Evolutionary conservation across 1,284 basidiomycete species (phyloP), one percentile per base, ranked within the genome.

Genomic region (Ceratobasidium sp.): DNA sequence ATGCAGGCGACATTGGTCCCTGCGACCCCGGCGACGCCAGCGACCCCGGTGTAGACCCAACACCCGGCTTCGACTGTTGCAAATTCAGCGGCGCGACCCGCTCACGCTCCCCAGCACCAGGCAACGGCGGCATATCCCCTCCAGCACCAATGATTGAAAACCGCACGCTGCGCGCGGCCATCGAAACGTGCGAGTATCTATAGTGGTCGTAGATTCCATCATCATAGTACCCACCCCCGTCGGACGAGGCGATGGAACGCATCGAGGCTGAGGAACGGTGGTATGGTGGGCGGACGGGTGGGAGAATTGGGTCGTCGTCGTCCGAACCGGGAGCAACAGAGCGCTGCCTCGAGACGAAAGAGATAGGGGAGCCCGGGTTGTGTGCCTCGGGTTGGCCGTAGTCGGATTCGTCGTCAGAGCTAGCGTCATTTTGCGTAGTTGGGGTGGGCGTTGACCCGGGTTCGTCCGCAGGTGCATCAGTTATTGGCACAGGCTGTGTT

Each of bases 201-300:
- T 92, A 92, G 76, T 90, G 86, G 79, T 92, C 90, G 77, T 92
- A 92, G 65, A 92, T 91, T 77, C 91, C 89, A 4, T 83, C 83
- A 14, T 86, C 86, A 86, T 89, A 90, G 75, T 87, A 85, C 34
- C 83, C 86, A 19, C 82, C 83, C n/a, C 82, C 83, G n/a, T 72
- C 58, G 37, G 69, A 64, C 11, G 69, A 73, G 1, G 58, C 48
- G n/a, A 73, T 39, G 31, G 69, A 73, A 22, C 41, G 69, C 31
- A 73, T 39, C 6, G 69, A 73, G 29, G 43, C 27, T 9, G 69
- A 73, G 7, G 69, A 34, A 34, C 61, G 63, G 74, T 64, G 74
- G 22, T 64, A 71, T 7, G 74, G 61, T 51, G 74, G 74, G 22
- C 62, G 74, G n/a, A 63, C 53, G 13, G 74, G 58, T 31, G 74